These are phyloP conservation scores for Tulasnella sp. DNA, from an alignment of 768 basidiomycete genomes.

Conservation along the genomic window DNA sequence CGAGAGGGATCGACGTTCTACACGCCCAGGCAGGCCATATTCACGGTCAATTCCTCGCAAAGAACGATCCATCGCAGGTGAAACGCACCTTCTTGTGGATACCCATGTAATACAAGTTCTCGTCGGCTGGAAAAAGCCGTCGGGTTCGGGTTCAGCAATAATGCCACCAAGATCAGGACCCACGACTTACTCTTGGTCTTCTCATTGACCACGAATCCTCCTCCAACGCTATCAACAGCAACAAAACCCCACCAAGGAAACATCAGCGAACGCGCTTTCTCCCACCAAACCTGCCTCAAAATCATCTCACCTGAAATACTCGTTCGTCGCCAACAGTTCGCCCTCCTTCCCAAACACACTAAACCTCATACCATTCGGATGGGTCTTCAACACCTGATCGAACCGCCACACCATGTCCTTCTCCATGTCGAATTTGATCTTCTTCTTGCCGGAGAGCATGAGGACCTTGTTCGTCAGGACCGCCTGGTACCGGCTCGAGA, in stretches of 20 bases:
- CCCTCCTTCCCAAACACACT: constrained; percentile 81
- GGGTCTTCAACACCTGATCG: constrained; percentile 82
- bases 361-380: constrained; percentile 91
- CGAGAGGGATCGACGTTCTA: constrained; percentile 76
- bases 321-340: constrained; percentile 87
- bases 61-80: neutral
- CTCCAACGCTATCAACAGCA: constrained; percentile 66
- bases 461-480: constrained; percentile 70
- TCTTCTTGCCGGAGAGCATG: constrained; percentile 69
- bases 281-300: neutral
- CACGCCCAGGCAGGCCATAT: neutral
- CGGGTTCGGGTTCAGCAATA: neutral
- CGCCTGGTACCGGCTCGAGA: constrained; percentile 70
- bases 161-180: neutral
- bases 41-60: neutral
- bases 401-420: constrained; percentile 89
- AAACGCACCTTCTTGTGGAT: constrained; percentile 62
- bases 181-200: constrained; percentile 73
- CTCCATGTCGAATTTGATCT: constrained; percentile 85
- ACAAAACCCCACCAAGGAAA: neutral
- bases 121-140: constrained; percentile 60
- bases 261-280: neutral
- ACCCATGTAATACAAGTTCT: constrained; percentile 93
- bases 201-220: constrained; percentile 94
- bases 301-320: constrained; percentile 72